Base-by-base conservation (phyloP, 2,329 filamentous ascomycete species). In the Neophaeococcomyces aloes region DNA sequence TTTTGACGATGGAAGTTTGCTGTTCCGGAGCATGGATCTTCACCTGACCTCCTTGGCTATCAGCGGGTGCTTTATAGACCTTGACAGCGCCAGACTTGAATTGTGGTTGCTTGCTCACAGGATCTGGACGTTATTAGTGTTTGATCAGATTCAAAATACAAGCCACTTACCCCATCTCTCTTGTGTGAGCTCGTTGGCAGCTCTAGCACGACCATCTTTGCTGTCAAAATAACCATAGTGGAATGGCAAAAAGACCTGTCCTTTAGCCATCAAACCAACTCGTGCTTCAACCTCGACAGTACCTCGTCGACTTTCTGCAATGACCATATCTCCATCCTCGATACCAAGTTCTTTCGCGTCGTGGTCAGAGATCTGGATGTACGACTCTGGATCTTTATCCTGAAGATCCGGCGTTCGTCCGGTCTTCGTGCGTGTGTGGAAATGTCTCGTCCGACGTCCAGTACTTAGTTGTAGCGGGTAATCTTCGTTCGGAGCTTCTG, bases 211-310 rank as follows among this genome's bases (percentile, higher is more conserved):
- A 5, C 54, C 58, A 35, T 59, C 59, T n/a, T 56, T 53, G 7
- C 52, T 48, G 49, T 65, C 62, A 34, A 53, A 65, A 38, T 64
- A 64, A 6, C 61, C 61, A 50, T 61, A 64, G 39, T 65, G 62
- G 35, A 65, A 65, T 2, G 61, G 61, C n/a, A 64, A 60, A 37
- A 65, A 65, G 4, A 58, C 55, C 37, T 64, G 59, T 2, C 61
- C 60, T 15, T 53, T 29, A 8, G 40, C 43, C 7, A 61, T 60
- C 3, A 53, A 44, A 0, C 60, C 61, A 3, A 61, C 49, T n/a
- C 43, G 44, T 5, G 54, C 59, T 7, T 47, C 51, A 7, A 64
- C 23, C 44, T 64, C 56, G 7, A 63, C 53, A 7, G 47, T 47
- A 1, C 62, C 62, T 4, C 61, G 37, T 14, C 56, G 44, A 1